Evolutionary conservation across 306 rosid species (phyloP).

Genomic region (Castanopsis chinensis): DNA sequence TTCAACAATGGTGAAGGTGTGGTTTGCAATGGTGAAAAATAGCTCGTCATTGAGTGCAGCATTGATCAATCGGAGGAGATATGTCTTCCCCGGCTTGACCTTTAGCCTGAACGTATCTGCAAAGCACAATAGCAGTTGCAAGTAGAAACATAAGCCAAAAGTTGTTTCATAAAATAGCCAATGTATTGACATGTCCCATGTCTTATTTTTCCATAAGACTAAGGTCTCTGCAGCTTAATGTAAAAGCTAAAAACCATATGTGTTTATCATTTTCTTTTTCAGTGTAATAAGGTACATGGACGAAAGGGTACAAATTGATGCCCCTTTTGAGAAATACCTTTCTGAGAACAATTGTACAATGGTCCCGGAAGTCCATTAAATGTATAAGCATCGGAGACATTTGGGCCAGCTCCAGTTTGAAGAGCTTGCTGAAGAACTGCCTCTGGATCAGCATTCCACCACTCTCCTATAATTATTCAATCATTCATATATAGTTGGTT

Average conservation of each 20-base stretch:
- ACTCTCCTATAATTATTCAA: constrained; percentile 44
- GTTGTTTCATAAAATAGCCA: too few species aligned
- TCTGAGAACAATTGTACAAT: constrained; percentile 60
- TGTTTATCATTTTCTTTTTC: too few species aligned
- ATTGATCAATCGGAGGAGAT: constrained; percentile 69
- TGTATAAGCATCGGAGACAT: constrained; percentile 75
- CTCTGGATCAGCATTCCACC: constrained; percentile 74
- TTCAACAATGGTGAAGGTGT: constrained; percentile 53
- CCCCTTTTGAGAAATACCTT: constrained; percentile 24
- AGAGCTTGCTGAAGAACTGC: constrained; percentile 63
- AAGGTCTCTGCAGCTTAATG: too few species aligned
- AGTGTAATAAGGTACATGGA: neutral
- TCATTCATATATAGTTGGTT: neutral
- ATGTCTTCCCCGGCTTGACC: constrained; percentile 71
- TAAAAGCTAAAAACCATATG: too few species aligned
- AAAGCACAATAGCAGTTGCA: constrained; percentile 8
- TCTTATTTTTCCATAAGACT: too few species aligned
- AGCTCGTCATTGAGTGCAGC: constrained; percentile 84
- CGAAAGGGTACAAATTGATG: neutral
- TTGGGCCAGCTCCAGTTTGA: constrained; percentile 63
- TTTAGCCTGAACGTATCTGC: constrained; percentile 56
- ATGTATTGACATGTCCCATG: too few species aligned
- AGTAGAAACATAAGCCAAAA: neutral
- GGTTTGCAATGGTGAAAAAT: constrained; percentile 77
- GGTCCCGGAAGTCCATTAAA: constrained; percentile 75